Evolutionary conservation across 768 basidiomycete genomes (phyloP).

Genomic region (Phylloporus scabripes): DNA sequence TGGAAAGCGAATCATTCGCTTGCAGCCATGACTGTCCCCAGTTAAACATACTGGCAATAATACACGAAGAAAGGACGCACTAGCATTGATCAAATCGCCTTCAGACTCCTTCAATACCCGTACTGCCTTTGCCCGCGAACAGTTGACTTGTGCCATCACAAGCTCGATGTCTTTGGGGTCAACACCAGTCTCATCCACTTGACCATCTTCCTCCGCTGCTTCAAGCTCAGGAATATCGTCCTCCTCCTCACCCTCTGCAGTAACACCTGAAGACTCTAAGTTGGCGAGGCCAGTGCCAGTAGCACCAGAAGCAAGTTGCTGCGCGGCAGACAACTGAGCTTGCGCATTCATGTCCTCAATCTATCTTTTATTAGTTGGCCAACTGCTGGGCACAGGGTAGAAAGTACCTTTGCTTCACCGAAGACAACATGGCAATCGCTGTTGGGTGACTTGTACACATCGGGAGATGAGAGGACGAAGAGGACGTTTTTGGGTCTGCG

Average conservation of each 20-base stretch:
- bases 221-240: conserved; percentile 85
- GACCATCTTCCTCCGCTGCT: conserved; percentile 74
- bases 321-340: conserved; percentile 70
- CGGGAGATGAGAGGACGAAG: conserved; percentile 88
- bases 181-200: conserved; percentile 80
- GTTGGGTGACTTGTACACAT: conserved; percentile 96
- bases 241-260: conserved; percentile 53
- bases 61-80: conserved; percentile 46
- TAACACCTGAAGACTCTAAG: conserved; percentile 48
- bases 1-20: conserved; percentile 59
- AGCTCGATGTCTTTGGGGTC: conserved; percentile 94
- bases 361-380: conserved; percentile 31
- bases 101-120: conserved; percentile 85
- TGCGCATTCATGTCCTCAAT: conserved; percentile 86
- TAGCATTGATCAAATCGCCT: conserved; percentile 95
- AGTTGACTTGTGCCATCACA: conserved; percentile 84
- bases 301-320: conserved; percentile 61
- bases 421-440: conserved; percentile 99
- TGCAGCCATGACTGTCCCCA: conserved; percentile 78
- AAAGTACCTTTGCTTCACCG: conserved; percentile 83
- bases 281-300: conserved; percentile 38
- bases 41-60: conserved; percentile 9
- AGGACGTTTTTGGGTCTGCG: conserved; percentile 94
- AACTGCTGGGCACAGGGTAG: conserved; percentile 8
- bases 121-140: conserved; percentile 88